Base-by-base conservation (phyloP, 805 yeast species). In the Dipodascus geniculatus region DNA sequence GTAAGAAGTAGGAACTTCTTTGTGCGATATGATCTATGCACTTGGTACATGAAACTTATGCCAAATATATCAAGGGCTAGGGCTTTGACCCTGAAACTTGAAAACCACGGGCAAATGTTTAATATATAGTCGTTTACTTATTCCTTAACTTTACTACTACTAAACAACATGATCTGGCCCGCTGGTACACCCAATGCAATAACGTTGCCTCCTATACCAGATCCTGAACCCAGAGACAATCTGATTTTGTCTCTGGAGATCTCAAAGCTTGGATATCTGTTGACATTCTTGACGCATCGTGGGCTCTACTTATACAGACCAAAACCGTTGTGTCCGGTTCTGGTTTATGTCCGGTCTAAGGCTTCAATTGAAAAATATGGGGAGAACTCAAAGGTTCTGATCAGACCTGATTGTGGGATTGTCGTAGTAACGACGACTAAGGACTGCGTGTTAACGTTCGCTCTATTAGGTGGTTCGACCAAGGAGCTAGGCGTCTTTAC, bases 361-460 rank as follows among this genome's bases (percentile, higher is more conserved):
- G 68, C 69, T 20, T 76, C 82, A 2, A 55, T 80, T 16, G 66
- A 69, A 23, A 65, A 66, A 20, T 75, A 74, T 65, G 86, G 86
- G 0, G 54, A 59, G 6, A 80, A 81, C 62, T 49, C 60, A 23
- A 60, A 65, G 22, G 61, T 79, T 6, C 61, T 62, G 44, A 63
- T 74, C 35, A 68, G 76, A 1, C 74, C 75, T 31, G 71, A 75
- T 28, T 79, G 73, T 57, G 77, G 74, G 48, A 58, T 70, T 22
- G 49, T 68, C 22, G 53, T 64, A 54, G 60, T 65, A 51, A 53
- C 68, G 54, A 56, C 65, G 55, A 50, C 59, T 23, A 28, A 52
- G 22, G 60, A 61, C 20, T 51, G 55, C 51, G 54, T 62, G 19
- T 50, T 63, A 23, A 55, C 60, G 35, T 55, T 57, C 35, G 54